phyloP scores from a whole-genome alignment of 1,284 basidiomycete species.

The Xerocomus minutiporus region DNA sequence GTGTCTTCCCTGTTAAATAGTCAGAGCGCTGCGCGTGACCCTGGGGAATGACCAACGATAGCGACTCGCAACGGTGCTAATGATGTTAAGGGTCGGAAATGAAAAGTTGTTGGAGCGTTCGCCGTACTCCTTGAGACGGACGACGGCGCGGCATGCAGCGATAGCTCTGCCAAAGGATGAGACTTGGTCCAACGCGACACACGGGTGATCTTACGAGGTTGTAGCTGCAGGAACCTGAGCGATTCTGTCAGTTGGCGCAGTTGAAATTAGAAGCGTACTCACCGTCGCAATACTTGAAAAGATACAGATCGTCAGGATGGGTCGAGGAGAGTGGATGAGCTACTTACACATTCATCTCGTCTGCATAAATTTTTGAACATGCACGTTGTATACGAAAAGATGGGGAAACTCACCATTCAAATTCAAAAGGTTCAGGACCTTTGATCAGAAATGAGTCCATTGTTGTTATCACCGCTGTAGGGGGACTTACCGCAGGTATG shows the following conservation, averaged over 20 bases:
- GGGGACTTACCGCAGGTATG: slow-evolving; percentile 56
- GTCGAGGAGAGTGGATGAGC: neutral
- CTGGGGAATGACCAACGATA: slow-evolving; percentile 13
- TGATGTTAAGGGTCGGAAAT: slow-evolving; percentile 23
- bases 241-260: neutral
- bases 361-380: slow-evolving; percentile 1
- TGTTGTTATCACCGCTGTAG: slow-evolving; percentile 22
- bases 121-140: slow-evolving; percentile 49
- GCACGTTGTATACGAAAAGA: neutral
- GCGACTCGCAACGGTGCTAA: slow-evolving; percentile 18
- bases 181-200: neutral
- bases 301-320: slow-evolving; percentile 2
- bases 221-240: slow-evolving; percentile 59
- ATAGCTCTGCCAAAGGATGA: slow-evolving; percentile 17
- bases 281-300: slow-evolving; percentile 25
- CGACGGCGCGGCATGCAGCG: slow-evolving; percentile 61
- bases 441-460: neutral
- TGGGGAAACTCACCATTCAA: slow-evolving; percentile 19
- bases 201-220: slow-evolving; percentile 45
- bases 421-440: slow-evolving; percentile 27
- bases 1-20: slow-evolving; percentile 17
- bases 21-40: slow-evolving; percentile 6
- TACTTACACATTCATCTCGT: slow-evolving; percentile 29
- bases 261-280: neutral
- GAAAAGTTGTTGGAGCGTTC: slow-evolving; percentile 19